Percentiles rank a stretch among this genome's conserved stretches.
These are phyloP conservation scores for Fusarium duplospermum DNA, from an alignment of 2,329 filamentous ascomycete genomes.

Conservation along the genomic window DNA sequence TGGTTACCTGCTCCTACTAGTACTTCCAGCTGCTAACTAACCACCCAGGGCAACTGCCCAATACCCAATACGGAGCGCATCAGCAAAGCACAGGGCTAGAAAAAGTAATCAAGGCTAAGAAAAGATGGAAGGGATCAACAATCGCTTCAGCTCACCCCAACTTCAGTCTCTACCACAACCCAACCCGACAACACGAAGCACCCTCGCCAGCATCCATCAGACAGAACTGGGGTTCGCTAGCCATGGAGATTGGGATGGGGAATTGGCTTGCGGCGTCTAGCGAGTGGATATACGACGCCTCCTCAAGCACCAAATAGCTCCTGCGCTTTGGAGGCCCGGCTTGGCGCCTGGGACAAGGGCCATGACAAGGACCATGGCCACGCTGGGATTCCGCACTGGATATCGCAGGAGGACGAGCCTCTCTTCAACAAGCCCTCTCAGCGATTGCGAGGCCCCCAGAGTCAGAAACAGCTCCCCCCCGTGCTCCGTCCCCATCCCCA, in stretches of 20 bases:
- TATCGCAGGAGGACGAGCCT: not conserved
- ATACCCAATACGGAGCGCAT: not conserved
- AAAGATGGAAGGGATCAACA: conserved; percentile 32
- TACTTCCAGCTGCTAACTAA: not conserved
- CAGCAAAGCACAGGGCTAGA: not conserved
- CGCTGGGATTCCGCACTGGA: conserved; percentile 1
- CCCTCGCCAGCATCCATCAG: not conserved
- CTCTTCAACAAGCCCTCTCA: not conserved
- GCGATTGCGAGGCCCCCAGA: not conserved
- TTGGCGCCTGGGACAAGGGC: conserved; percentile 16
- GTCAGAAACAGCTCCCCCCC: not conserved
- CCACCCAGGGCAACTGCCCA: not conserved
- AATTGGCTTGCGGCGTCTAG: conserved; percentile 33
- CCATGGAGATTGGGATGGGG: conserved; percentile 37
- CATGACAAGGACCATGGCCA: conserved; percentile 15
- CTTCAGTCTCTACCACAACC: not conserved
- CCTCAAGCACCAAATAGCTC: conserved; percentile 25
- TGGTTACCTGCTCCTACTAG: not conserved
- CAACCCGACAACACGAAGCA: conserved; percentile 1
- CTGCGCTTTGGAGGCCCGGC: conserved; percentile 19
- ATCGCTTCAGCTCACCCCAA: conserved; percentile 4
- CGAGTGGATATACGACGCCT: conserved; percentile 19
- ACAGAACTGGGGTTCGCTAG: conserved; percentile 15
- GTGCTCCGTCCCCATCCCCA: not conserved
- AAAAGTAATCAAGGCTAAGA: not conserved